Conservation (phyloP, 495 filamentous ascomycete species). For the Penicillium odoratum region DNA sequence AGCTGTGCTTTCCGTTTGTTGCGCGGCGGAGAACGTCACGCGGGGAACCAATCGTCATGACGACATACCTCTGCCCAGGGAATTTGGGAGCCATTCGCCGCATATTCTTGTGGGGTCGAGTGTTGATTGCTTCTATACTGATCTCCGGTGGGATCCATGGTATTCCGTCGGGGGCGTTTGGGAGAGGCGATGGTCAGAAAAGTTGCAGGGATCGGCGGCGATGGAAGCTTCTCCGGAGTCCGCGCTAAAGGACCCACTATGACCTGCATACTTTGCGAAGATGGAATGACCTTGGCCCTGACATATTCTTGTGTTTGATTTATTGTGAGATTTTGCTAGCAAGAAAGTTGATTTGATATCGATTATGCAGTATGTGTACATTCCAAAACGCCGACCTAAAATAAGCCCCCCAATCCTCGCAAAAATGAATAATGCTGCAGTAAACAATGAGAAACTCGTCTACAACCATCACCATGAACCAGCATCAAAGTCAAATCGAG, state of each 20-base stretch:
- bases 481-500: conserved; percentile 83
- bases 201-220: conserved; percentile 20
- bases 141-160: conserved; percentile 11
- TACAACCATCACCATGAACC: conserved; percentile 52
- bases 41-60: conserved; percentile 2
- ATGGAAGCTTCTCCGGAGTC: conserved; percentile 22
- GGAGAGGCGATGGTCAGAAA: conserved; percentile 10
- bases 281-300: not conserved
- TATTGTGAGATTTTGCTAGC: not conserved
- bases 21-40: too few relatives aligned
- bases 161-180: not conserved
- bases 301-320: not conserved
- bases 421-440: not conserved
- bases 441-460: conserved; percentile 7
- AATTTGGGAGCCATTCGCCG: conserved; percentile 10
- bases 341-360: not conserved
- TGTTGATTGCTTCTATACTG: not conserved
- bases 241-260: conserved; percentile 19
- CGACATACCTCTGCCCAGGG: conserved; percentile 28
- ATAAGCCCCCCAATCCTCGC: conserved; percentile 2
- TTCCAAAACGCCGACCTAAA: conserved; percentile 9
- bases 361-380: conserved; percentile 12
- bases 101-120: not conserved
- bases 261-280: not conserved
- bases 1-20: conserved; percentile 1